phyloP scores from a whole-genome alignment of 108 stramenopile species.

The Aurantiochytrium sp. region DNA sequence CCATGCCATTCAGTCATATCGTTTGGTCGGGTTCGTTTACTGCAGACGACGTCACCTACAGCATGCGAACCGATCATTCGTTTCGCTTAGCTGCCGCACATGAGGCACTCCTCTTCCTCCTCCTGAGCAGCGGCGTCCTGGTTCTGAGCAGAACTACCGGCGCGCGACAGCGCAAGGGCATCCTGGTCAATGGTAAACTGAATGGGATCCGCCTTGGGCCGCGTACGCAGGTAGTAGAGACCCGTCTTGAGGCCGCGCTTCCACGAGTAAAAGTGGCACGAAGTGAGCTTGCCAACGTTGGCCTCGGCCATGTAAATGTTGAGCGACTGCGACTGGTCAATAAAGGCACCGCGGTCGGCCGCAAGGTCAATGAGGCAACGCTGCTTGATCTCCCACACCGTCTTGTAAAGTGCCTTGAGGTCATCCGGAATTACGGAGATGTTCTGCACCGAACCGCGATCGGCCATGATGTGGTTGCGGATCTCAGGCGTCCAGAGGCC shows the following conservation, averaged over 20 bases:
- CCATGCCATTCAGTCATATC: too few relatives aligned
- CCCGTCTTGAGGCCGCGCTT: constrained; percentile 97
- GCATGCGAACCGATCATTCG: too few relatives aligned
- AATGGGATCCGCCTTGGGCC: constrained; percentile 97
- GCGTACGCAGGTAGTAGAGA: constrained; percentile 97
- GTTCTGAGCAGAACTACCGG: background rate
- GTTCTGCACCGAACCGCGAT: constrained; percentile 88
- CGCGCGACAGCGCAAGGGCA: constrained; percentile 45
- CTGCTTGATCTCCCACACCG: constrained; percentile 98
- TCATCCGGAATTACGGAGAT: constrained; percentile 79
- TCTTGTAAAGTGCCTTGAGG: constrained; percentile 91
- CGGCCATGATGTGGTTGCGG: constrained; percentile 92
- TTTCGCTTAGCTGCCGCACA: constrained; percentile 15
- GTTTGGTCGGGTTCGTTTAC: too few relatives aligned
- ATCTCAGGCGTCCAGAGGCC: constrained; percentile 92
- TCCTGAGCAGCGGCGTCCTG: background rate
- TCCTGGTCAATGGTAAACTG: constrained; percentile 96
- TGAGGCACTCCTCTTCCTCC: constrained; percentile 28
- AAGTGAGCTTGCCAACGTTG: constrained; percentile 80
- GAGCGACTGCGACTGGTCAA: constrained; percentile 96
- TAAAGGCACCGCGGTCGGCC: constrained; percentile 95
- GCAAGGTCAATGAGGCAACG: constrained; percentile 90
- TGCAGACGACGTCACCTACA: too few relatives aligned
- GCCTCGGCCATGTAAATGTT: constrained; percentile 97
- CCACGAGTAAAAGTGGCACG: constrained; percentile 98